These are phyloP conservation scores for Syzygium grande DNA, from an alignment of 345 rosid species.

Conservation along the genomic window DNA sequence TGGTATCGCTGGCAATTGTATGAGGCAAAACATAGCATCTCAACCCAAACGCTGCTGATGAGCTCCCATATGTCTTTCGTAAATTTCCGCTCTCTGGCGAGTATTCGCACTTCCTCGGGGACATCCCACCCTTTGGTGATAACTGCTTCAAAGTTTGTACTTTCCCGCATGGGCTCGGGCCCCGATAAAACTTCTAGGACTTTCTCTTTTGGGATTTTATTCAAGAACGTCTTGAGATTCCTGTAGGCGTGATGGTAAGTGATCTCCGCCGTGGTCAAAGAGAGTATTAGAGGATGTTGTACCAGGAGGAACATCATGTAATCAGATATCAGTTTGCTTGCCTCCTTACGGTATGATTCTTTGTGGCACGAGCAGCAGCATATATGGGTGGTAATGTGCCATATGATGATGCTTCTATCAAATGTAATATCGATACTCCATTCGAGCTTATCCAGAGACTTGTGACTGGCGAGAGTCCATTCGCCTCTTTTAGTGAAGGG, in stretches of 20 bases:
- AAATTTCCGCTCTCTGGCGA: not conserved
- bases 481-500: slow-evolving; percentile 6
- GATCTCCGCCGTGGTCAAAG: not conserved
- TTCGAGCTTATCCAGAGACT: not conserved
- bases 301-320: slow-evolving; percentile 9
- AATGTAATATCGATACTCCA: slow-evolving; percentile 13
- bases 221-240: not conserved
- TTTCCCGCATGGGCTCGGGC: rapidly evolving
- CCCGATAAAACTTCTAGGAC: not conserved
- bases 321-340: slow-evolving; percentile 4
- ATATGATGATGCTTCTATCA: slow-evolving; percentile 11
- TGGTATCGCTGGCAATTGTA: not conserved
- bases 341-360: not conserved
- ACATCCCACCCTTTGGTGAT: not conserved
- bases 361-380: not conserved
- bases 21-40: not conserved
- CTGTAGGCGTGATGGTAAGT: not conserved
- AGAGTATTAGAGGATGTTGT: not conserved
- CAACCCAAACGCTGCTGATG: not conserved
- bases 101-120: not conserved
- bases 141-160: not conserved
- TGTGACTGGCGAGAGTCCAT: not conserved
- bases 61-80: not conserved
- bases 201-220: not conserved
- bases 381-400: slow-evolving; percentile 17